phyloP scores from a whole-genome alignment of 148 eudicot species.

The Vaccinium corymbosum region DNA sequence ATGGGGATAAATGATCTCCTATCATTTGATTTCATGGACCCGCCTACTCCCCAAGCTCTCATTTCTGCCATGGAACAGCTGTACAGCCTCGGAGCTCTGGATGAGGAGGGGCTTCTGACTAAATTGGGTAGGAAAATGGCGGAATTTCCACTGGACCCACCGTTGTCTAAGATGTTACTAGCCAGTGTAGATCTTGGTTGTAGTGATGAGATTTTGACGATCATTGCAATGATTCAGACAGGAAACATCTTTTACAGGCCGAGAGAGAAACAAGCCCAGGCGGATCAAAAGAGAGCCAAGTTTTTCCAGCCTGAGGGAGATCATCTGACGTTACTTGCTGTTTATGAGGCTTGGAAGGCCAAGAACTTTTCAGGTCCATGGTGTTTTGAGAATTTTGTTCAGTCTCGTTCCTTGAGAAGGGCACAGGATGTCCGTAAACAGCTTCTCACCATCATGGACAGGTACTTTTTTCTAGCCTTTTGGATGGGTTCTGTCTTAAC shows the following conservation, averaged over 20 bases:
- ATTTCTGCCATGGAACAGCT: constrained; percentile 94
- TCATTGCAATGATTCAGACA: constrained; percentile 92
- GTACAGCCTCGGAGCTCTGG: constrained; percentile 89
- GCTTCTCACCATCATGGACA: constrained; percentile 92
- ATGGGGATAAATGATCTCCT: constrained; percentile 91
- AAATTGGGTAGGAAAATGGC: constrained; percentile 93
- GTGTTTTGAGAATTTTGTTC: constrained; percentile 95
- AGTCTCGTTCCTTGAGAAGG: constrained; percentile 86
- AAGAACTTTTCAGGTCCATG: constrained; percentile 86
- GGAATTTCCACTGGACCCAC: constrained; percentile 90
- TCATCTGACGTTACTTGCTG: constrained; percentile 90
- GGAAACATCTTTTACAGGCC: constrained; percentile 91
- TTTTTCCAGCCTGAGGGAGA: constrained; percentile 98
- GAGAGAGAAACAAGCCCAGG: constrained; percentile 96
- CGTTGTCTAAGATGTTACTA: constrained; percentile 86
- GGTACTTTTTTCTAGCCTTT: constrained; percentile 41
- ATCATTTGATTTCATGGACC: constrained; percentile 94
- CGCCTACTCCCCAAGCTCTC: constrained; percentile 92
- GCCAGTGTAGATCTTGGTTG: constrained; percentile 97
- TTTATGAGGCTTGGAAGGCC: constrained; percentile 97
- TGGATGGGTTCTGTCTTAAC: not conserved
- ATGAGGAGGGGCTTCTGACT: constrained; percentile 92
- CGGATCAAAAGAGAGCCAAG: constrained; percentile 88
- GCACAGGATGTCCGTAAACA: constrained; percentile 97
- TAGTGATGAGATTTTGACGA: constrained; percentile 89